Evolutionary conservation across 2,329 filamentous ascomycete genomes (phyloP).

Genomic region (Annulohypoxylon truncatum): DNA sequence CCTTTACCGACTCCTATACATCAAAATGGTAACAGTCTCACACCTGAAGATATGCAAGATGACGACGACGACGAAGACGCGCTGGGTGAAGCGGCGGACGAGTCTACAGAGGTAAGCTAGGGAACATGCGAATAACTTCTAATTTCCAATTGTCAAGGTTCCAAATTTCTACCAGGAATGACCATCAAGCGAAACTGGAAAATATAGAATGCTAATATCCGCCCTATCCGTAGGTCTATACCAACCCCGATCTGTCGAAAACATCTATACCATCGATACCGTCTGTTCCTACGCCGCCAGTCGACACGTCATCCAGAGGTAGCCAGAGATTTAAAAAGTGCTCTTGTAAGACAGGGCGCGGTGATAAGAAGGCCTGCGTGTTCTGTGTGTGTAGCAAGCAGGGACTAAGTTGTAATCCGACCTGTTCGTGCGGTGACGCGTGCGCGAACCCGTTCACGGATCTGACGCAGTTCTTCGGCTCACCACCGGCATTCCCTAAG

Average conservation of each 20-base stretch:
- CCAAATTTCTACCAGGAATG: background rate
- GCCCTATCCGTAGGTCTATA: slow-evolving; percentile 41
- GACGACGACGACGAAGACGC: slow-evolving; percentile 50
- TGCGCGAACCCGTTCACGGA: slow-evolving; percentile 52
- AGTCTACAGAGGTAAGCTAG: slow-evolving; percentile 48
- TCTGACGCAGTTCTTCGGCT: slow-evolving; percentile 50
- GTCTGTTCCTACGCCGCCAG: slow-evolving; percentile 44
- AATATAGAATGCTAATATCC: slow-evolving; percentile 15
- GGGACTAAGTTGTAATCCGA: slow-evolving; percentile 45
- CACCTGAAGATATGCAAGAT: slow-evolving; percentile 43
- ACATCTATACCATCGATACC: slow-evolving; percentile 34
- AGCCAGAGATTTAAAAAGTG: slow-evolving; percentile 45
- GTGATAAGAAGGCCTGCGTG: slow-evolving; percentile 51
- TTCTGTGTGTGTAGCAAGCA: slow-evolving; percentile 51
- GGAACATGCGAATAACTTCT: background rate
- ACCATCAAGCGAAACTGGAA: background rate
- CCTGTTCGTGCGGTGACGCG: slow-evolving; percentile 47
- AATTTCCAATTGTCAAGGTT: background rate
- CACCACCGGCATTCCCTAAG: slow-evolving; percentile 45
- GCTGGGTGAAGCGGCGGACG: slow-evolving; percentile 50
- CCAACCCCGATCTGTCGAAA: slow-evolving; percentile 42
- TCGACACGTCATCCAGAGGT: slow-evolving; percentile 42
- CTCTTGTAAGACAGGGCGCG: slow-evolving; percentile 51
- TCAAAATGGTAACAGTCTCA: slow-evolving; percentile 44
- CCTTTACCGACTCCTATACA: slow-evolving; percentile 43